Percentiles rank a stretch among this genome's conserved stretches.
phyloP scores from a whole-genome alignment of 169 alveolate species.

The Eimeria tenella region DNA sequence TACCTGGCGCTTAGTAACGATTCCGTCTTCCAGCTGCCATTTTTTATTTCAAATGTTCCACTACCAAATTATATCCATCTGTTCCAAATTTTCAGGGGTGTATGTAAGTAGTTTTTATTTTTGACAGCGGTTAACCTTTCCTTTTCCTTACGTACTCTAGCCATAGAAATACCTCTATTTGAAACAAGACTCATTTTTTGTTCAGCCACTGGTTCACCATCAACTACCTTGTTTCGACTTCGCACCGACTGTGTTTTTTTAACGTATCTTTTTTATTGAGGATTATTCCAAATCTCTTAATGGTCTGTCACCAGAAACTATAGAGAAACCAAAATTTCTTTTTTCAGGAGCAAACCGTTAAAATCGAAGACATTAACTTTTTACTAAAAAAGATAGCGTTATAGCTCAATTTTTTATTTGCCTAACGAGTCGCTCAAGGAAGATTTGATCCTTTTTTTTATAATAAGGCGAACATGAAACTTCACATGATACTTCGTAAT shows the following conservation, averaged over 20 bases:
- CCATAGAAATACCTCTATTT: slow-evolving; percentile 11
- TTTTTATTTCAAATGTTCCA: not conserved
- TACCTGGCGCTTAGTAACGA: slow-evolving; percentile 17
- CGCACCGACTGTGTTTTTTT: not conserved
- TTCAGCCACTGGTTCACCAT: slow-evolving; percentile 70
- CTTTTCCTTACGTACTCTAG: not conserved
- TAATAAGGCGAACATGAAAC: not conserved
- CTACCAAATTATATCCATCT: not conserved
- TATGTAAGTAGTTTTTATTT: not conserved
- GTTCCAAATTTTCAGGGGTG: not conserved
- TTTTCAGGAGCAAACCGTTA: not conserved
- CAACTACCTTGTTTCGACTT: slow-evolving; percentile 59
- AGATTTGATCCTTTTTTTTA: not conserved
- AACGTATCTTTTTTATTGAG: not conserved
- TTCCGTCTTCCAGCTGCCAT: slow-evolving; percentile 47
- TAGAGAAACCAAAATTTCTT: not conserved
- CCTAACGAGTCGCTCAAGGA: not conserved
- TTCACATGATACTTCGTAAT: not conserved
- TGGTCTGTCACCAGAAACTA: slow-evolving; percentile 15
- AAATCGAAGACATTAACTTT: not conserved
- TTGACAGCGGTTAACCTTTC: slow-evolving; percentile 12
- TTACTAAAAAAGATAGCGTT: not conserved
- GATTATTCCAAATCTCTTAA: not conserved
- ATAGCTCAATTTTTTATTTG: not conserved
- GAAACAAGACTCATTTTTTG: slow-evolving; percentile 32